Evolutionary conservation across 1,139 yeast species (phyloP).

Genomic region (Lodderomyces margitis): DNA sequence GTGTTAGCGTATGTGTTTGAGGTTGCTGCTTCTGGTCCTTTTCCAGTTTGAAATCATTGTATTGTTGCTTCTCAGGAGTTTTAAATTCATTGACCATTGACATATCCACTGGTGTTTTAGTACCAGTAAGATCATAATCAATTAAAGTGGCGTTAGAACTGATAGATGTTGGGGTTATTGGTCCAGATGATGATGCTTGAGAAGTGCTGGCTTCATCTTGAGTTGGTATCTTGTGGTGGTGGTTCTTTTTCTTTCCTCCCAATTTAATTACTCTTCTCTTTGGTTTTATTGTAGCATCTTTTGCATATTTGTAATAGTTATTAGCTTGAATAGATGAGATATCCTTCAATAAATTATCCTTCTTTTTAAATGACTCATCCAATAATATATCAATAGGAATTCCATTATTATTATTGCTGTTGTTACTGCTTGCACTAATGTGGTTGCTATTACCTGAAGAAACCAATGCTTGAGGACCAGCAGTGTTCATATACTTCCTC

Average conservation of each 20-base stretch:
- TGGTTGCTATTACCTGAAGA: background rate
- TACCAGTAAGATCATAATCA: background rate
- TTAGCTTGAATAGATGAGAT: constrained; percentile 49
- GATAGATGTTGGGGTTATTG: constrained; percentile 7
- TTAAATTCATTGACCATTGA: background rate
- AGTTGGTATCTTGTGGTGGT: background rate
- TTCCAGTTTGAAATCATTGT: no score
- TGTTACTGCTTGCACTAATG: background rate
- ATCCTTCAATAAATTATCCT: constrained; percentile 38
- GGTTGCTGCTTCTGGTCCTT: no score
- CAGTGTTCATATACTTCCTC: constrained; percentile 5
- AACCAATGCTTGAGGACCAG: background rate
- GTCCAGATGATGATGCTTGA: constrained; percentile 2
- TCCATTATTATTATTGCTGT: constrained; percentile 22
- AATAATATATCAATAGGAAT: constrained; percentile 39
- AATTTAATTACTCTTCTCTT: constrained; percentile 49
- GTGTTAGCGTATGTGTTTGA: no score
- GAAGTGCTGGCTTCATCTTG: background rate
- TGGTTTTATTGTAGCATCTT: constrained; percentile 32
- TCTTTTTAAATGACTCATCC: constrained; percentile 25
- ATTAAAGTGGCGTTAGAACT: constrained; percentile 4
- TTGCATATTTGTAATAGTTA: constrained; percentile 34
- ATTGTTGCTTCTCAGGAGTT: constrained; percentile 1
- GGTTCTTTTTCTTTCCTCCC: constrained; percentile 19
- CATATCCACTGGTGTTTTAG: background rate